Percentiles rank a stretch among this genome's conserved stretches.
phyloP scores from a whole-genome alignment of 2,329 filamentous ascomycete genomes.

The Diaporthe sp. region DNA sequence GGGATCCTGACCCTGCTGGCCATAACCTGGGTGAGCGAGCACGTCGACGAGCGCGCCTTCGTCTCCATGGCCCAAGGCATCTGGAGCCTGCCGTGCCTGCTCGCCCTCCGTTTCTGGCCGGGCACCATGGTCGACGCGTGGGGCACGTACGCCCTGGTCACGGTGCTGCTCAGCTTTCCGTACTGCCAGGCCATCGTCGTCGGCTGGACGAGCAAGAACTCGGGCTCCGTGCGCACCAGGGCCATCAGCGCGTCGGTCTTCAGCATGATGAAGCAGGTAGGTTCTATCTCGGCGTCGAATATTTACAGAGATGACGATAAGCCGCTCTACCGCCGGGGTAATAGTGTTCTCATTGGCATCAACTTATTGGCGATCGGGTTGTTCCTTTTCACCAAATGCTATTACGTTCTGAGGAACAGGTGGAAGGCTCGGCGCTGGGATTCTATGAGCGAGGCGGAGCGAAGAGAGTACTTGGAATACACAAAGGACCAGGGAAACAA shows the following conservation, averaged over 20 bases:
- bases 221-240: conserved; percentile 70
- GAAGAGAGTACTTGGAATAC: conserved; percentile 59
- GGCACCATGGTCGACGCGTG: conserved; percentile 57
- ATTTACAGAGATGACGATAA: conserved; percentile 68
- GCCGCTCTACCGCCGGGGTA: conserved; percentile 66
- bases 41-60: conserved; percentile 60
- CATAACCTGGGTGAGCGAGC: conserved; percentile 64
- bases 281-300: conserved; percentile 45
- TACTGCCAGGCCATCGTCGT: conserved; percentile 72
- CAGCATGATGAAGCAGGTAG: conserved; percentile 54
- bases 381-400: conserved; percentile 64
- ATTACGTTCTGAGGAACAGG: conserved; percentile 65
- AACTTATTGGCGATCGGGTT: conserved; percentile 61
- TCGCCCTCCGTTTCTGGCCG: conserved; percentile 62
- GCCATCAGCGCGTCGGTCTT: conserved; percentile 71
- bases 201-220: conserved; percentile 69
- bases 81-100: conserved; percentile 68
- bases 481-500: conserved; percentile 59
- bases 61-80: conserved; percentile 60
- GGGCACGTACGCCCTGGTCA: conserved; percentile 64
- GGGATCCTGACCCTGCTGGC: conserved; percentile 65
- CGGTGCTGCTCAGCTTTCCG: conserved; percentile 64
- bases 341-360: conserved; percentile 65
- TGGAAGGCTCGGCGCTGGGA: conserved; percentile 61
- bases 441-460: conserved; percentile 61